Evolutionary conservation across 2,329 filamentous ascomycete genomes (phyloP).

Genomic region (Fonsecaea multimorphosa): DNA sequence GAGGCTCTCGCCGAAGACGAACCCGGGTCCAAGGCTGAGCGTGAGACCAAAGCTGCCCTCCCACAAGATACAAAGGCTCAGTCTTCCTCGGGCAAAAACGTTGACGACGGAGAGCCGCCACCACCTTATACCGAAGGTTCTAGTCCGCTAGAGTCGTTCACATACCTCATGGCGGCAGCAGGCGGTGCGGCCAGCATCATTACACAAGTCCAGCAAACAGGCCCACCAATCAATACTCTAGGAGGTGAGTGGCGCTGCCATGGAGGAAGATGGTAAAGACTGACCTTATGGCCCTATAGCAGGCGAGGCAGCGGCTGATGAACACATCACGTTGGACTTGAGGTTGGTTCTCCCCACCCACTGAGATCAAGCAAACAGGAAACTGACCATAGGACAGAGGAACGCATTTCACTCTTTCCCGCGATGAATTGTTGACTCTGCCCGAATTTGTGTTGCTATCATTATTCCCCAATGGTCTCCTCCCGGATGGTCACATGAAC

Average conservation of each 20-base stretch:
- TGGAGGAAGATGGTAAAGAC: slow-evolving; percentile 10
- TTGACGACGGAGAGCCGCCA: slow-evolving; percentile 86
- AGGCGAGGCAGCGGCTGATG: slow-evolving; percentile 40
- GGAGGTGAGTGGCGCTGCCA: slow-evolving; percentile 66
- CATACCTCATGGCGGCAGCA: slow-evolving; percentile 97
- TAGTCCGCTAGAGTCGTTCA: slow-evolving; percentile 89
- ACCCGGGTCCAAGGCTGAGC: slow-evolving; percentile 59
- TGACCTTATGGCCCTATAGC: slow-evolving; percentile 22
- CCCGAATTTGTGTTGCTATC: slow-evolving; percentile 97
- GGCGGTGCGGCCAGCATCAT: slow-evolving; percentile 98
- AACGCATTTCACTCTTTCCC: slow-evolving; percentile 88
- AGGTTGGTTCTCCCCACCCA: slow-evolving; percentile 30
- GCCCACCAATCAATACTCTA: slow-evolving; percentile 83
- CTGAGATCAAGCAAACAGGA: neutral
- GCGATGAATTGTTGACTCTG: slow-evolving; percentile 92
- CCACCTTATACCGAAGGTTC: slow-evolving; percentile 95
- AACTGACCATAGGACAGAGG: slow-evolving; percentile 65
- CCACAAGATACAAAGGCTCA: slow-evolving; percentile 81
- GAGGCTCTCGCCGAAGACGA: slow-evolving; percentile 54
- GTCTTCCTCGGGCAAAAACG: slow-evolving; percentile 65
- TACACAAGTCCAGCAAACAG: slow-evolving; percentile 94
- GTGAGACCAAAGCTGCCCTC: slow-evolving; percentile 83
- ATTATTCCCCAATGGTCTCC: slow-evolving; percentile 97
- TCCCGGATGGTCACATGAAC: slow-evolving; percentile 95
- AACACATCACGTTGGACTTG: slow-evolving; percentile 41